phyloP scores from a whole-genome alignment of 768 basidiomycete genomes.

The Amanita brunnescens region DNA sequence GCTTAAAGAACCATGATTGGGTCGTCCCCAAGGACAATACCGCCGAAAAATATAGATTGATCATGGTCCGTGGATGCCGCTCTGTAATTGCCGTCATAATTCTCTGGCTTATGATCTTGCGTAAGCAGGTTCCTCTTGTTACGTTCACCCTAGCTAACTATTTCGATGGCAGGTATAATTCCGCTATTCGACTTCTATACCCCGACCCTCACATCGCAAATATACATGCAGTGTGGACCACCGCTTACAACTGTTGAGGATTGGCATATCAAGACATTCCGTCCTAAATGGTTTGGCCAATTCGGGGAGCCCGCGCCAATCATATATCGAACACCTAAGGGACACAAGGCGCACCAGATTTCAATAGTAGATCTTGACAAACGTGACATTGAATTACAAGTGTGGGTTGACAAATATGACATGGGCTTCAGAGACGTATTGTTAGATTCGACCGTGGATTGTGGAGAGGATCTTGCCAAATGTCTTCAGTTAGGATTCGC shows the following conservation, averaged over 20 bases:
- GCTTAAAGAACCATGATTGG: background rate
- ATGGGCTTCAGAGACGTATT: too few species aligned
- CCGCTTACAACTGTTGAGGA: background rate
- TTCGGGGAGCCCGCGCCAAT: too few species aligned
- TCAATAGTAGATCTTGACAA: too few species aligned
- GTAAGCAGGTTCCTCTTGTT: background rate
- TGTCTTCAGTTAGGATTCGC: too few species aligned
- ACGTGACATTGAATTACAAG: too few species aligned
- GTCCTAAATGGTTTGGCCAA: too few species aligned
- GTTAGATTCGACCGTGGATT: too few species aligned
- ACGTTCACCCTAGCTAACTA: background rate
- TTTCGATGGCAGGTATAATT: background rate
- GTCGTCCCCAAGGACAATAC: background rate
- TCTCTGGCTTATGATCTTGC: background rate
- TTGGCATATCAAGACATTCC: background rate
- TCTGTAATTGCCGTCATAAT: background rate
- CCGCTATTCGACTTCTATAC: background rate
- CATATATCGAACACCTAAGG: too few species aligned
- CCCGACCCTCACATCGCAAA: background rate
- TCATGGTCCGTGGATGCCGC: background rate
- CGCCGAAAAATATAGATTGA: background rate
- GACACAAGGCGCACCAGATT: too few species aligned
- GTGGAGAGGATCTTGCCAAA: too few species aligned
- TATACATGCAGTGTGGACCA: background rate
- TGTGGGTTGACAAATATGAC: too few species aligned